Evolutionary conservation across 2,329 filamentous ascomycete species (phyloP), one percentile per base, ranked within the genome.

Genomic region (Hypoxylon sp.): DNA sequence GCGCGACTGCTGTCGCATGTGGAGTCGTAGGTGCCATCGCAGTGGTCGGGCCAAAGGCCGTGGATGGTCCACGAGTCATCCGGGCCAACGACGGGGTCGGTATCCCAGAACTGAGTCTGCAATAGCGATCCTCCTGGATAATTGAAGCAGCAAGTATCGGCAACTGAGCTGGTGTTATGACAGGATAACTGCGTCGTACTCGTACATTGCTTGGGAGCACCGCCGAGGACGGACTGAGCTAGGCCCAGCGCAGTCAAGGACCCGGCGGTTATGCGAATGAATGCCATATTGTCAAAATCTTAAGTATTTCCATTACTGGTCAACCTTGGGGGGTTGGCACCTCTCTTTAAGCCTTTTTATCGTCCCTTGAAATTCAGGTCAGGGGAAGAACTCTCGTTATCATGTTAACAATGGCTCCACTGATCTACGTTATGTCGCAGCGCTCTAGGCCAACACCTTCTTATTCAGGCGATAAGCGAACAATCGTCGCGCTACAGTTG

Each of bases 41-140:
- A 94, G 74, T 89, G 85, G 75, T 90, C 88, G 0, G 89, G 89
- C 86, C 81, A 92, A 7, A 94, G 83, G 1, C 91, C 91, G 76
- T 94, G 92, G 44, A 93, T 86, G 1, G 91, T 93, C 91, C 91
- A 95, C 5, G 88, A 90, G 76, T 93, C 86, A 55, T 79, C 80
- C 1, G 92, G 91, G 0, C 92, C 91, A 3, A 88, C 86, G 1
- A 85, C 81, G 1, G 91, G 91, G 64, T 86, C 77, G 0, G 88
- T 86, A 75, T 94, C 91, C 92, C 92, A 94, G 81, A 94, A 94
- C 74, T 94, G 92, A 1, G 92, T 94, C 78, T 89, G 88, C 3
- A 94, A 84, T 49, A 94, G 81, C 69, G 92, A 87, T 6, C 92
- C 92, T 3, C 91, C 89, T 0, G 91, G 91, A 22, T 88, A 84